Conservation (phyloP, 768 basidiomycete genomes). For the Pulveroboletus ravenelii region DNA sequence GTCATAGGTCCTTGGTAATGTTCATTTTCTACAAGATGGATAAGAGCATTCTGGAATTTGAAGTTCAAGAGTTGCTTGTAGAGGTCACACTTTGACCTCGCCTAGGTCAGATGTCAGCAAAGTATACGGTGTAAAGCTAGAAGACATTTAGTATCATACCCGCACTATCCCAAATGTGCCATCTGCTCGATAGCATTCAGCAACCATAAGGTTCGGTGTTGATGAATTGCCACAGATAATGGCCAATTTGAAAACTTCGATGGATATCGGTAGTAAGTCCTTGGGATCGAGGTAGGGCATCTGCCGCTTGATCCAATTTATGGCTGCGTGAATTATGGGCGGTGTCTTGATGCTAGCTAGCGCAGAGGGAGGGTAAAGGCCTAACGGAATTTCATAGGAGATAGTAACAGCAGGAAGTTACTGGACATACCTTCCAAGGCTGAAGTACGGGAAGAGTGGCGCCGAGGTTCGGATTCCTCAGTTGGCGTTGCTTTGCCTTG, state of each 20-base stretch:
- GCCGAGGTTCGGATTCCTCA: constrained; percentile 32
- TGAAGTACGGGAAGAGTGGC: constrained; percentile 37
- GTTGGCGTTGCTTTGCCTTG: constrained; percentile 31
- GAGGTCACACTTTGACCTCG: constrained; percentile 74
- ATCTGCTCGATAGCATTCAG: constrained; percentile 70
- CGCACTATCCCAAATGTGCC: constrained; percentile 79
- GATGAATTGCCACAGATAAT: constrained; percentile 84
- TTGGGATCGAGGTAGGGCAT: constrained; percentile 72
- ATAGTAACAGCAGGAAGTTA: background rate
- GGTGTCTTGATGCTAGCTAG: constrained; percentile 26
- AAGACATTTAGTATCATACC: constrained; percentile 39
- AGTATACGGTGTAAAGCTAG: background rate
- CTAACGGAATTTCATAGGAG: constrained; percentile 8
- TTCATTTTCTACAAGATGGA: constrained; percentile 71
- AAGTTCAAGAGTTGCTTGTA: constrained; percentile 78
- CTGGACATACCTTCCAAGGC: constrained; percentile 34
- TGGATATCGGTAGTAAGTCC: constrained; percentile 81
- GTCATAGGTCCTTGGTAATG: constrained; percentile 67
- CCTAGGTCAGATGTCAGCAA: constrained; percentile 38
- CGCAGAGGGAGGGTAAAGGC: constrained; percentile 23
- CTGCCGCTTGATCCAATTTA: constrained; percentile 54
- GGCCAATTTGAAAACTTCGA: constrained; percentile 73
- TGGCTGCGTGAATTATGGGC: constrained; percentile 36
- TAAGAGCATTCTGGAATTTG: constrained; percentile 58
- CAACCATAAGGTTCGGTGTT: constrained; percentile 76